Evolutionary conservation across 2,329 filamentous ascomycete genomes (phyloP).

Genomic region (Ophiocordyceps robertsii): DNA sequence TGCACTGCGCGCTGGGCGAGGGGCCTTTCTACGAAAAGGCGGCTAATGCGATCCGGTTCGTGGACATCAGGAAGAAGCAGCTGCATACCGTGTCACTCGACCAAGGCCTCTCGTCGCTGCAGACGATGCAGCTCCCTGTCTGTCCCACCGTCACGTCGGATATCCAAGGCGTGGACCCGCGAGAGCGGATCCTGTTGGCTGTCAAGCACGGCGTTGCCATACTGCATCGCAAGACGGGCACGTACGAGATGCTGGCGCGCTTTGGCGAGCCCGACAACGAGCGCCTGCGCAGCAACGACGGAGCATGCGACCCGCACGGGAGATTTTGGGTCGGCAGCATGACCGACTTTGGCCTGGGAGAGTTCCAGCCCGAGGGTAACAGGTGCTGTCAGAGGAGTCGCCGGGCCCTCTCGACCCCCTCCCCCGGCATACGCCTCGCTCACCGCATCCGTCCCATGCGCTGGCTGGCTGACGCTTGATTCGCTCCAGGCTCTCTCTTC

Average conservation of each 20-base stretch:
- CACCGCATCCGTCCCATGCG: too few relatives aligned
- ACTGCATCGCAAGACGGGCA: conserved; percentile 48
- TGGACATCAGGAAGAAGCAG: conserved; percentile 70
- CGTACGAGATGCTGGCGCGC: conserved; percentile 38
- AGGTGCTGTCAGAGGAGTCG: neutral
- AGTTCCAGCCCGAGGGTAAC: conserved; percentile 46
- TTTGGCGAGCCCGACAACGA: conserved; percentile 32
- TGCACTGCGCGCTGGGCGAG: conserved; percentile 57
- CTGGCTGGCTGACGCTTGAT: too few relatives aligned
- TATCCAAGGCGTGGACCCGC: conserved; percentile 51
- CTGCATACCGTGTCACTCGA: conserved; percentile 58
- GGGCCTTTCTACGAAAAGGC: conserved; percentile 59
- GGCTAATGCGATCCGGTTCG: conserved; percentile 56
- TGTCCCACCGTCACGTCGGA: conserved; percentile 60
- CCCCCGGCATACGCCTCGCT: too few relatives aligned
- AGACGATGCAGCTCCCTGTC: conserved; percentile 43
- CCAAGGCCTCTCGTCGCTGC: conserved; percentile 47
- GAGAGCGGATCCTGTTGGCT: conserved; percentile 58
- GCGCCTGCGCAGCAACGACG: conserved; percentile 64
- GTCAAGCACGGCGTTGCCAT: conserved; percentile 75
- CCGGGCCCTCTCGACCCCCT: too few relatives aligned
- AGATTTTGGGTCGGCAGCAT: conserved; percentile 79
- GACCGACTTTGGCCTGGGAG: conserved; percentile 53
- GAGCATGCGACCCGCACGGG: conserved; percentile 65
- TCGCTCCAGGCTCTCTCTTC: conserved; percentile 51